Evolutionary conservation across 1,284 basidiomycete species (phyloP), one percentile per base, ranked within the genome.

Genomic region (Trametes sp.): DNA sequence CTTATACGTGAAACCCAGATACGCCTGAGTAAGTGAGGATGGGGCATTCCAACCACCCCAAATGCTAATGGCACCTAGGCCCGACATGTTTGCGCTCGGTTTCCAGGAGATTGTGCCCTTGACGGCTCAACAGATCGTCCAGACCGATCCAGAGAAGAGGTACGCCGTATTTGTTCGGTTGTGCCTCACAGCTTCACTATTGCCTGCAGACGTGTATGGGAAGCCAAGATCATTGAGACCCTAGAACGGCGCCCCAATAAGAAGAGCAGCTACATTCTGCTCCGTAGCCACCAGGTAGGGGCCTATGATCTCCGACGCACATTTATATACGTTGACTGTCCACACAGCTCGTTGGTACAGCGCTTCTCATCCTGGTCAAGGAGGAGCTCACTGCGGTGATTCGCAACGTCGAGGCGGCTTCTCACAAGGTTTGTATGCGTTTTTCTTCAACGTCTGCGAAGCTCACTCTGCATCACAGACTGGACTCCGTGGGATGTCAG

Each of bases 91-190:
- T 73, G 89, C 89, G n/a, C 80, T 98, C 33, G 94, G 93, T 1
- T 98, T 99, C 73, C 98, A 99, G 77, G 98, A 99, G 77, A 96
- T 99, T 57, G 98, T 99, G 0, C 95, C 95, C 41, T 84, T 99
- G 45, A 98, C 94, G 7, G 95, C 98, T 5, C 95, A 98, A 73
- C 96, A 98, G 75, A 98, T 99, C 55, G 85, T 97, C 23, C 94
- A 98, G 74, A 94, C 97, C 4, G 98, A 99, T 77, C 95, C 96
- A 0, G 95, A 96, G 70, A 97, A 96, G 80, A 87, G 88, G 94
- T 91, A 54, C 16, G 81, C n/a, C n/a, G n/a, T n/a, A n/a, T n/a
- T n/a, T n/a, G n/a, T n/a, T n/a, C n/a, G n/a, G n/a, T n/a, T n/a
- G n/a, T n/a, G n/a, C n/a, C 41, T 46, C 41, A 31, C 54, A 35